A percentile compares a stretch with the other conserved stretches of the same genome.
These are phyloP conservation scores for Candida qinlingensis DNA, from an alignment of 805 yeast species.

Conservation along the genomic window DNA sequence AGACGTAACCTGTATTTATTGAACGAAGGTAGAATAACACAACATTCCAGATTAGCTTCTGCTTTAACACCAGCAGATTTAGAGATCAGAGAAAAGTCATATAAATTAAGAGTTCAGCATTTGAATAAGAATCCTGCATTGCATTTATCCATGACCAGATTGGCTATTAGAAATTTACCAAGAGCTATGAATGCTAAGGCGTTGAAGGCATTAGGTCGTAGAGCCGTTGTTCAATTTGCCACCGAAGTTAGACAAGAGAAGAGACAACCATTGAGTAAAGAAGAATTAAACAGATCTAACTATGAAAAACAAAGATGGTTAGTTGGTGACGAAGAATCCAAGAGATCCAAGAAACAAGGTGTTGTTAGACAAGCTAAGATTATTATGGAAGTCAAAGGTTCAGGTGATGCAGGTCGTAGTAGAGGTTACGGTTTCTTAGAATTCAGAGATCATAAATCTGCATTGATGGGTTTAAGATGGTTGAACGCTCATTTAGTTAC, in stretches of 20 bases:
- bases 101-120: constrained; percentile 80
- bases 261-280: constrained; percentile 85
- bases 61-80: constrained; percentile 65
- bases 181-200: constrained; percentile 87
- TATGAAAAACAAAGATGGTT: constrained; percentile 49
- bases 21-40: constrained; percentile 90
- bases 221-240: constrained; percentile 92
- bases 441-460: constrained; percentile 84
- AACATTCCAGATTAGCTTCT: constrained; percentile 73
- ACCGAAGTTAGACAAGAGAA: constrained; percentile 69
- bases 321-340: constrained; percentile 40
- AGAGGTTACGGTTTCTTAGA: constrained; percentile 97
- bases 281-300: constrained; percentile 77
- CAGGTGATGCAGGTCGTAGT: constrained; percentile 83
- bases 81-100: constrained; percentile 85
- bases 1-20: constrained; percentile 78
- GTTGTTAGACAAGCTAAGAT: constrained; percentile 92
- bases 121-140: constrained; percentile 84
- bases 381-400: constrained; percentile 85
- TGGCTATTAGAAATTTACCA: constrained; percentile 92
- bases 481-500: constrained; percentile 88
- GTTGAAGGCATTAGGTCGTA: constrained; percentile 86
- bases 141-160: constrained; percentile 89
- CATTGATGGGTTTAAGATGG: constrained; percentile 96
- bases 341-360: constrained; percentile 74